Conservation (phyloP, 345 rosid genomes). For the Pistacia integerrima region DNA sequence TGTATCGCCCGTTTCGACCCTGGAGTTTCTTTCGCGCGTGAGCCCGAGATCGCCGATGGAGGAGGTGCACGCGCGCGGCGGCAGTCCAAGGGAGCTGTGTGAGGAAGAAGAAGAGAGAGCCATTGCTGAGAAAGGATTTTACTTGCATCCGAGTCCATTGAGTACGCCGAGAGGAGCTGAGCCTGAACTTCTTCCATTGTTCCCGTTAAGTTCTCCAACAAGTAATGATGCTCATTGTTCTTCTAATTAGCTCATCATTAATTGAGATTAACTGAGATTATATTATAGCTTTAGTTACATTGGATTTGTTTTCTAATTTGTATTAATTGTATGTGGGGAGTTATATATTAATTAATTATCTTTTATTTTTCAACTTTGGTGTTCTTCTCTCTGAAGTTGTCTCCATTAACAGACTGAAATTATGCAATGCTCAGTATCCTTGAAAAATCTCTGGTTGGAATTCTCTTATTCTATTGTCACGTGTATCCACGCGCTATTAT, state of each 20-base stretch:
- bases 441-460: too few relatives aligned
- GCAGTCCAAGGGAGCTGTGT: constrained; percentile 31
- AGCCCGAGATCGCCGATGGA: constrained; percentile 39
- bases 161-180: constrained; percentile 47
- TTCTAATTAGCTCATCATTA: not conserved
- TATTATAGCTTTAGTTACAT: not conserved
- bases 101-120: constrained; percentile 50
- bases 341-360: not conserved
- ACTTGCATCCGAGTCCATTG: constrained; percentile 65
- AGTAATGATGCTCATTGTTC: constrained; percentile 2
- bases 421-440: too few relatives aligned
- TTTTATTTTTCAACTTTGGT: too few relatives aligned
- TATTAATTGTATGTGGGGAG: too few relatives aligned
- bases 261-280: not conserved
- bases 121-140: constrained; percentile 67
- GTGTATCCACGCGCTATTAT: too few relatives aligned
- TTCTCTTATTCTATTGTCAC: too few relatives aligned
- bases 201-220: constrained; percentile 71
- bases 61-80: constrained; percentile 25
- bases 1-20: constrained; percentile 76
- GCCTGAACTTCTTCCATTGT: constrained; percentile 72
- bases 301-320: not conserved
- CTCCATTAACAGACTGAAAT: too few relatives aligned
- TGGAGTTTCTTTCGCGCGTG: constrained; percentile 51
- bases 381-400: too few relatives aligned